phyloP scores from a whole-genome alignment of 1,139 yeast species.

The Yamadazyma siamensis region DNA sequence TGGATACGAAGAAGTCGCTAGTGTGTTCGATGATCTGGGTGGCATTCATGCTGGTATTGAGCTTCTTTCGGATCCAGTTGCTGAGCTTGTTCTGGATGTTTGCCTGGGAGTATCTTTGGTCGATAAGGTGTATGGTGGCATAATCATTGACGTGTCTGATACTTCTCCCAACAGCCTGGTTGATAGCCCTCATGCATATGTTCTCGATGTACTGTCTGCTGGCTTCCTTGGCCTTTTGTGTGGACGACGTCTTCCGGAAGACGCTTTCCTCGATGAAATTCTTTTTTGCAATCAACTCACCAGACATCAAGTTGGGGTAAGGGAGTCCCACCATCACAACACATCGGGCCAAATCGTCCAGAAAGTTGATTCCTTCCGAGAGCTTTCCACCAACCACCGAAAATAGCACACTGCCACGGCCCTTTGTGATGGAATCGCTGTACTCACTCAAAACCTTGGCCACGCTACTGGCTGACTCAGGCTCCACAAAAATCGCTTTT shows the following conservation, averaged over 20 bases:
- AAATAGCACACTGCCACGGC: slow-evolving; percentile 62
- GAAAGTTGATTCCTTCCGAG: slow-evolving; percentile 92
- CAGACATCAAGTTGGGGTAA: slow-evolving; percentile 80
- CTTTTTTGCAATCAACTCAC: slow-evolving; percentile 75
- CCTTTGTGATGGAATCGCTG: slow-evolving; percentile 21
- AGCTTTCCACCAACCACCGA: slow-evolving; percentile 93
- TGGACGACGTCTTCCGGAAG: slow-evolving; percentile 37
- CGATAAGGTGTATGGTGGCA: slow-evolving; percentile 71
- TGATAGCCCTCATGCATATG: slow-evolving; percentile 86
- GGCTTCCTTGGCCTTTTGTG: slow-evolving; percentile 38
- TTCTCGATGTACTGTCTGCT: slow-evolving; percentile 73
- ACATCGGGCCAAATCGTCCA: slow-evolving; percentile 81
- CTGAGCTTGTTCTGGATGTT: slow-evolving; percentile 65
- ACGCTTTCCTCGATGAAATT: slow-evolving; percentile 56
- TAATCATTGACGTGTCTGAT: slow-evolving; percentile 83
- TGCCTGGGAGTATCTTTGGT: slow-evolving; percentile 50
- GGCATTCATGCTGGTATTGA: slow-evolving; percentile 10
- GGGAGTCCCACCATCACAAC: slow-evolving; percentile 90
- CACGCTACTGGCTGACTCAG: slow-evolving; percentile 38
- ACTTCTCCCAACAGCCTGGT: slow-evolving; percentile 92
- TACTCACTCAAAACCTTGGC: slow-evolving; percentile 51
- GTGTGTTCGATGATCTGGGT: slow-evolving; percentile 18
- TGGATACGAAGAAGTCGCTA: slow-evolving; percentile 22
- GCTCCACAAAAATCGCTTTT: slow-evolving; percentile 51
- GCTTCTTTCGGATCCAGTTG: slow-evolving; percentile 65